A percentile compares a stretch with the other conserved stretches of the same genome.
phyloP scores from a whole-genome alignment of 139 green algal species.

The Micractinium sp. region DNA sequence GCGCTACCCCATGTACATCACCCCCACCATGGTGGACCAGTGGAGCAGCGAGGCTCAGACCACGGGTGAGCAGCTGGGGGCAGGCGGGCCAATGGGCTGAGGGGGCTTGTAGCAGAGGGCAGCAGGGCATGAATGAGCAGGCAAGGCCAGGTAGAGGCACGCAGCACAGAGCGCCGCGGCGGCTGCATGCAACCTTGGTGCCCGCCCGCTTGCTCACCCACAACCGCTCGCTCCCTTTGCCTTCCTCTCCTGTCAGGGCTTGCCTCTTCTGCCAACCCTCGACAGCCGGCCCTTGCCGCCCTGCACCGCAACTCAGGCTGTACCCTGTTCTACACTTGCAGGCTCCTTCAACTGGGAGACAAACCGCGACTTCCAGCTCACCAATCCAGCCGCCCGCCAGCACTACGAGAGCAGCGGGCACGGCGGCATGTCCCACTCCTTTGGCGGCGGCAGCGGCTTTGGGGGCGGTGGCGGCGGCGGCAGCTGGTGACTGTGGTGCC shows the following conservation, averaged over 20 bases:
- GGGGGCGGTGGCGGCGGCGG: slow-evolving; percentile 55
- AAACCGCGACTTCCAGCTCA: slow-evolving; percentile 57
- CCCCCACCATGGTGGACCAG: slow-evolving; percentile 38
- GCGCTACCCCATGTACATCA: slow-evolving; percentile 55
- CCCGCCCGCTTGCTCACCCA: too few relatives aligned
- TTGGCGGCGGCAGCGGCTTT: slow-evolving; percentile 50
- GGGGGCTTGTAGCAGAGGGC: too few relatives aligned
- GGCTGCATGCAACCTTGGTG: too few relatives aligned
- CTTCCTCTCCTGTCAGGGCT: neutral
- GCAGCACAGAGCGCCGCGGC: too few relatives aligned
- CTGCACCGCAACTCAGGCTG: neutral
- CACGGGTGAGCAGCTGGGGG: slow-evolving; percentile 8
- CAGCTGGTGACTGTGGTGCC: slow-evolving; percentile 41
- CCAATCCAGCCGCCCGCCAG: slow-evolving; percentile 42
- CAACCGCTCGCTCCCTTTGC: neutral
- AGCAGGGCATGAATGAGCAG: neutral
- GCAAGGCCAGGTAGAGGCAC: too few relatives aligned
- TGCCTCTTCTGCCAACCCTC: neutral
- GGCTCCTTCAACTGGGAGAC: slow-evolving; percentile 41
- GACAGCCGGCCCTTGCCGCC: too few relatives aligned
- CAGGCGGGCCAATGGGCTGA: neutral
- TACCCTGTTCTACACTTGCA: neutral
- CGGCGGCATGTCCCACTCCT: slow-evolving; percentile 25
- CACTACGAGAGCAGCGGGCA: slow-evolving; percentile 35
- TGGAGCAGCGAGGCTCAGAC: slow-evolving; percentile 47